Conservation (phyloP, 345 rosid species). For the Eucalyptus cloeziana region DNA sequence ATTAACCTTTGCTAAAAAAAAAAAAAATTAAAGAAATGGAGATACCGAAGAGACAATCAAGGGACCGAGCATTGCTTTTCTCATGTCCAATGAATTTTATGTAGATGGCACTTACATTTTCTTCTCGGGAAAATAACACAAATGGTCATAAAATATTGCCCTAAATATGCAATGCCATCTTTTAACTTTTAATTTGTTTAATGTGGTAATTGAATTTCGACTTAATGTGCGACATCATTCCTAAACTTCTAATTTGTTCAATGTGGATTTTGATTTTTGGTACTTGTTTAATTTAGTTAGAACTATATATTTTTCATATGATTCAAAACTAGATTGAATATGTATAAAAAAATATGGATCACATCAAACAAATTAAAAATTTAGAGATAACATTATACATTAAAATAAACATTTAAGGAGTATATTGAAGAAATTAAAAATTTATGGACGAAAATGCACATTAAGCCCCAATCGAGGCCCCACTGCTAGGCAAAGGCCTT, state of each 20-base stretch:
- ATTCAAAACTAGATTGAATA: neutral
- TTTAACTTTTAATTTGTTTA: too few species aligned
- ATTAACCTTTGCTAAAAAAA: neutral
- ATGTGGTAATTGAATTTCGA: accelerated
- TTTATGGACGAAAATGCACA: neutral
- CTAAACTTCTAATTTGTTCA: too few species aligned
- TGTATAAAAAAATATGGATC: neutral
- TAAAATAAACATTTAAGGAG: too few species aligned
- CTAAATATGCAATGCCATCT: neutral
- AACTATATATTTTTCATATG: too few species aligned
- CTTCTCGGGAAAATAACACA: too few species aligned
- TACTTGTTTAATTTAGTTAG: too few species aligned
- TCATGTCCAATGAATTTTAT: neutral
- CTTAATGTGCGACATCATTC: too few species aligned
- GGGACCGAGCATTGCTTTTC: neutral
- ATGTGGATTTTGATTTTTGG: neutral
- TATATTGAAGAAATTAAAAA: too few species aligned
- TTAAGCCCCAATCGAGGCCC: neutral
- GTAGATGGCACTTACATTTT: neutral
- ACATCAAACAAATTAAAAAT: too few species aligned
- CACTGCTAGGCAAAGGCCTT: neutral
- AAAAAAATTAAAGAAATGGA: neutral
- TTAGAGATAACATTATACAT: neutral
- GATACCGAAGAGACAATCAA: neutral
- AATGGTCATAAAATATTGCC: too few species aligned